Base-by-base conservation (phyloP, 1,284 basidiomycete species). In the Moesziomyces antarcticus region DNA sequence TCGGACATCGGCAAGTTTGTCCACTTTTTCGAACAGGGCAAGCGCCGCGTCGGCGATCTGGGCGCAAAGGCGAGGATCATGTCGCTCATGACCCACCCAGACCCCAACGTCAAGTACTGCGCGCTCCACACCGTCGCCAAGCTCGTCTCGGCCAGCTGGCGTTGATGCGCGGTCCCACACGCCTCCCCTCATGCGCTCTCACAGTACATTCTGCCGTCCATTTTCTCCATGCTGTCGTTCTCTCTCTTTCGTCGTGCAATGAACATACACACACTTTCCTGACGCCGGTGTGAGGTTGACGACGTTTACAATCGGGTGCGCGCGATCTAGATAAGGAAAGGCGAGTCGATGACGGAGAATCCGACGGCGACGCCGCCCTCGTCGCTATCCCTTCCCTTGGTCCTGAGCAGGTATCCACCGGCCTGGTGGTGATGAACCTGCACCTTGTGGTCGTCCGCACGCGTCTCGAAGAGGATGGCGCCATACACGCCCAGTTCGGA, bases 331-430 rank as follows among this genome's bases (percentile, higher is more conserved):
- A 94, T 88, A 47, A 96, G 86, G 13, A 94, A 83, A 33, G 93
- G 82, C 1, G 91, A 92, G 82, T 96, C 94, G 57, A 96, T 85
- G 3, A 95, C 93, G 7, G 90, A 92, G 85, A 92, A 93, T 30
- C 96, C 94, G 55, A 93, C 92, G 0, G 94, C 94, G 7, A 98
- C 92, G 5, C 95, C 94, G 11, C 94, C 94, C 82, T 99, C 96
- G 81, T 98, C 91, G 68, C 91, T 93, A 63, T 95, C 93, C 80
- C 90, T 91, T 3, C 91, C 93, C 82, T 98, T 99, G 4, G 96
- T 98, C 78, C 96, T 86, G 45, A 98, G 87, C 74, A 99, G 83
- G 88, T 93, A 96, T 14, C 95, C 96, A 0, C 88, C 90, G 63
- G 89, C 88, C 22, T 65, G 21, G 25, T 76, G 73, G 73, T 88